These are phyloP conservation scores for Sporothrix globosa DNA, from an alignment of 2,329 filamentous ascomycete genomes.

Conservation along the genomic window DNA sequence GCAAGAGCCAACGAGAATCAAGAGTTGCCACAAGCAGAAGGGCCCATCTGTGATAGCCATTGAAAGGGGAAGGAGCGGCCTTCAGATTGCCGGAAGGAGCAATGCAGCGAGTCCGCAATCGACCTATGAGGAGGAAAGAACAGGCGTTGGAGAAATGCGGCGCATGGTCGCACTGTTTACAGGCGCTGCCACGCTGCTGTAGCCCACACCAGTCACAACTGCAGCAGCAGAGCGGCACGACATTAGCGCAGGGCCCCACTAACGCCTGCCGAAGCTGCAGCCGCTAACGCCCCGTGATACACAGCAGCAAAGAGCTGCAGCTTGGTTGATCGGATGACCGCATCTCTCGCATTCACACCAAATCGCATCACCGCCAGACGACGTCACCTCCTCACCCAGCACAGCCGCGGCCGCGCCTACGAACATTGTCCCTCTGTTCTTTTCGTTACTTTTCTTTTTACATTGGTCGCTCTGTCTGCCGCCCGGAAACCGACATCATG, in stretches of 20 bases:
- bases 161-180: not conserved
- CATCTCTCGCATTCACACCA: slow-evolving; percentile 2
- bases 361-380: slow-evolving; percentile 9
- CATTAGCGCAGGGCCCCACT: not conserved
- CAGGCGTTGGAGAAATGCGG: not conserved
- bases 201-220: too few species aligned
- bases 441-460: not conserved
- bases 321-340: slow-evolving; percentile 15
- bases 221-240: not conserved
- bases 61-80: slow-evolving; percentile 12
- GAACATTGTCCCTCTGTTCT: not conserved
- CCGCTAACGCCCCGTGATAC: not conserved
- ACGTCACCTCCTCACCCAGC: slow-evolving; percentile 15
- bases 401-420: slow-evolving; percentile 4
- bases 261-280: slow-evolving; percentile 2
- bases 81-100: slow-evolving; percentile 10
- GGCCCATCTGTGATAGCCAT: not conserved
- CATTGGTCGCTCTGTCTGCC: too few species aligned
- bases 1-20: slow-evolving; percentile 22
- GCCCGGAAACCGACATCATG: slow-evolving; percentile 34
- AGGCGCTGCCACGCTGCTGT: not conserved
- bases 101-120: not conserved
- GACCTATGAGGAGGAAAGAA: not conserved
- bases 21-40: slow-evolving; percentile 21
- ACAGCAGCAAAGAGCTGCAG: slow-evolving; percentile 8